phyloP scores from a whole-genome alignment of 331 rosid genomes.

The Quercus tomentella region DNA sequence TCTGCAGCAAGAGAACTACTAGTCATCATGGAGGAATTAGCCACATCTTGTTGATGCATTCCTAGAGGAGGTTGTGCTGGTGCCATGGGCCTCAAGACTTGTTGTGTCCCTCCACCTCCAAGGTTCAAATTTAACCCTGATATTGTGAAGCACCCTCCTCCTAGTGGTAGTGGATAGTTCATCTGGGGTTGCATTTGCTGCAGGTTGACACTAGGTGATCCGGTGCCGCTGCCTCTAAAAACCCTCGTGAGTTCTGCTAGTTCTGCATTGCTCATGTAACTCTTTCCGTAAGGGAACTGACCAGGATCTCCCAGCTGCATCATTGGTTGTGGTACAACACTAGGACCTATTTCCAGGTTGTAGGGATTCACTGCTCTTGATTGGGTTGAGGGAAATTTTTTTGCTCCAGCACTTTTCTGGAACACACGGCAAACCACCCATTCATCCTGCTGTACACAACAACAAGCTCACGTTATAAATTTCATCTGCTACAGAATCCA shows the following conservation, averaged over 20 bases:
- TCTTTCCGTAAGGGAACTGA: slow-evolving; percentile 69
- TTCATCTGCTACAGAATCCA: not conserved
- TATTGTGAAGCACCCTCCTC: slow-evolving; percentile 63
- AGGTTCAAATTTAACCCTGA: slow-evolving; percentile 88
- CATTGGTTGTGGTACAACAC: slow-evolving; percentile 37
- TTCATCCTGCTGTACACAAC: slow-evolving; percentile 57
- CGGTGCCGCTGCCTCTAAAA: slow-evolving; percentile 43
- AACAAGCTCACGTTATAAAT: not conserved
- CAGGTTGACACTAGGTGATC: slow-evolving; percentile 33
- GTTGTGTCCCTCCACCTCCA: slow-evolving; percentile 48
- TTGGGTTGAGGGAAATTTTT: slow-evolving; percentile 71
- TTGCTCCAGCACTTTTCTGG: slow-evolving; percentile 78
- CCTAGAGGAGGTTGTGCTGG: not conserved
- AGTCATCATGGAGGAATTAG: slow-evolving; percentile 43
- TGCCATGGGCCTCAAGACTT: slow-evolving; percentile 40
- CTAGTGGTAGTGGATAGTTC: slow-evolving; percentile 36
- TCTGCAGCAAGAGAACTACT: slow-evolving; percentile 35
- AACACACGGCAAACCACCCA: slow-evolving; percentile 97
- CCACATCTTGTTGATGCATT: slow-evolving; percentile 42
- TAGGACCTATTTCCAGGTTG: slow-evolving; percentile 53
- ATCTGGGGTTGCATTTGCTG: slow-evolving; percentile 51
- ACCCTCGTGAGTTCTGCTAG: slow-evolving; percentile 66
- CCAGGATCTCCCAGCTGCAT: slow-evolving; percentile 69
- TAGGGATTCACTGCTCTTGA: slow-evolving; percentile 64
- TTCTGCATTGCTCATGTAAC: slow-evolving; percentile 47